Conservation (phyloP, 495 filamentous ascomycete genomes). For the Xylaria sp. region DNA sequence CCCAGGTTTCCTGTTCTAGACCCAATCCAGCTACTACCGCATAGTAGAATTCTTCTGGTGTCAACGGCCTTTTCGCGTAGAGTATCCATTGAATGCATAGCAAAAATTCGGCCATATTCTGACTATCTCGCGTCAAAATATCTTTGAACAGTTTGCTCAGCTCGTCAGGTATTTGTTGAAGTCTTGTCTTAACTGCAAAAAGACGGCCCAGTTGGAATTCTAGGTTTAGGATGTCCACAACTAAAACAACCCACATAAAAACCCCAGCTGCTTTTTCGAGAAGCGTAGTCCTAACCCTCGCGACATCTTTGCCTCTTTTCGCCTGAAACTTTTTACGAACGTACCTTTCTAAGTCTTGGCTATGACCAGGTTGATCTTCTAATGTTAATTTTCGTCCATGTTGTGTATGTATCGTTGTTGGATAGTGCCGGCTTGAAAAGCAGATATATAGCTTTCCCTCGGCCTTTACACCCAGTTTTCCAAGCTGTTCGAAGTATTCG, state of each 20-base stretch:
- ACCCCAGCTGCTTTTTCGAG: constrained; percentile 50
- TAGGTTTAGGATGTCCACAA: constrained; percentile 54
- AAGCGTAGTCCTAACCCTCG: constrained; percentile 40
- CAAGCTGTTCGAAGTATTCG: constrained; percentile 24
- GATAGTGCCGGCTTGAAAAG: constrained; percentile 61
- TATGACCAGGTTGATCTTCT: constrained; percentile 27
- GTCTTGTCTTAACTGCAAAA: background rate
- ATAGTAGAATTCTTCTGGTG: constrained; percentile 46
- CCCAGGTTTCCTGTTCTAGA: background rate
- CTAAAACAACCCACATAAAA: constrained; percentile 59
- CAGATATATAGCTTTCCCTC: constrained; percentile 35
- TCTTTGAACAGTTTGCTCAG: constrained; percentile 9
- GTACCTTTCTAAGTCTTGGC: background rate
- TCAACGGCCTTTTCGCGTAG: constrained; percentile 43
- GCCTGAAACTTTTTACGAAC: background rate
- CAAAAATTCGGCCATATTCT: constrained; percentile 38
- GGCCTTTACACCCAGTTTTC: background rate
- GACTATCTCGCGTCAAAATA: constrained; percentile 23
- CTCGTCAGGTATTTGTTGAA: background rate
- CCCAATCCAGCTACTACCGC: constrained; percentile 44
- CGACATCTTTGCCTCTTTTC: constrained; percentile 33
- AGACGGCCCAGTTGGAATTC: constrained; percentile 35
- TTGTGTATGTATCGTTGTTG: constrained; percentile 49
- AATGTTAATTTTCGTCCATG: constrained; percentile 41
- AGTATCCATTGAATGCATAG: constrained; percentile 42